Conservation (phyloP, 495 filamentous ascomycete species). For the Podospora fimiseda region DNA sequence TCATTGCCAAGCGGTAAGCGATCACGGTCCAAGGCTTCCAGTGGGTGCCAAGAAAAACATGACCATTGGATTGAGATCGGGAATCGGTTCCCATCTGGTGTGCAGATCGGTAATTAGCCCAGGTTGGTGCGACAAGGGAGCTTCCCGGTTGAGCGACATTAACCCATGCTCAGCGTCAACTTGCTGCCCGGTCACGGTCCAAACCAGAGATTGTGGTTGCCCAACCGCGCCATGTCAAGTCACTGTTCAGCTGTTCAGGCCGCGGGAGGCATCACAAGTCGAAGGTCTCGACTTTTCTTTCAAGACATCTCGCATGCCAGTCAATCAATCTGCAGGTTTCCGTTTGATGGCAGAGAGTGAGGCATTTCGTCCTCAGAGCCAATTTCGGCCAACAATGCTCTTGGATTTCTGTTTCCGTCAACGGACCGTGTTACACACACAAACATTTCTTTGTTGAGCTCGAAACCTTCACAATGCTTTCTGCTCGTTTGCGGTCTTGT, state of each 20-base stretch:
- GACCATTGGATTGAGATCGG: neutral
- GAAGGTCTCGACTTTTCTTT: neutral
- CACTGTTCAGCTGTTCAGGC: neutral
- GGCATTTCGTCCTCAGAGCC: neutral
- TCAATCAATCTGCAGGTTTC: no score
- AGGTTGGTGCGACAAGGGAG: neutral
- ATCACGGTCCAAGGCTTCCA: neutral
- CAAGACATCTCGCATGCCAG: no score
- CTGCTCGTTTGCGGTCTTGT: neutral
- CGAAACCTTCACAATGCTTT: neutral
- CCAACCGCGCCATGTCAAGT: neutral
- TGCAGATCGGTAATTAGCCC: constrained; percentile 3
- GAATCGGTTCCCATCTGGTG: neutral
- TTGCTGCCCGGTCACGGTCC: neutral
- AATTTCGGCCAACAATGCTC: neutral
- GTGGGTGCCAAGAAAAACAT: neutral
- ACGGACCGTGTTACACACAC: neutral
- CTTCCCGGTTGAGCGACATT: neutral
- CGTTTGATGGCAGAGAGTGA: no score
- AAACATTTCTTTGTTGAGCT: neutral
- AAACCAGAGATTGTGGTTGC: neutral
- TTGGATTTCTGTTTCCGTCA: neutral
- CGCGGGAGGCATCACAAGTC: no score
- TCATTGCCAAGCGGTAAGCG: constrained; percentile 4
- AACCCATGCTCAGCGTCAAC: constrained; percentile 1